phyloP scores from a whole-genome alignment of 306 rosid species.

The Trichosanthes truncata region DNA sequence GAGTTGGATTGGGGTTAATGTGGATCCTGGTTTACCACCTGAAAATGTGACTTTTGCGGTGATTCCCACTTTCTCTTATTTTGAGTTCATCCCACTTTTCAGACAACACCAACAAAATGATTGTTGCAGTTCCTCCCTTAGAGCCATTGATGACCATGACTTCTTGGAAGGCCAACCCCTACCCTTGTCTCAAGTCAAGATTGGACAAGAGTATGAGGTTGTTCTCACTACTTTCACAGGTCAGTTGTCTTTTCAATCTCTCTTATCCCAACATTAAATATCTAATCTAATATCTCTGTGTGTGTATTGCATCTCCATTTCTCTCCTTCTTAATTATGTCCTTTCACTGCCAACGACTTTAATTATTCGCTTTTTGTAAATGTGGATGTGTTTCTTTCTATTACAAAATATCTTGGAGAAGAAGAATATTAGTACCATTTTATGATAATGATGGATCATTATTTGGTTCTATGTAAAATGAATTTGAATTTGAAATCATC shows the following conservation, averaged over 20 bases:
- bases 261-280: neutral
- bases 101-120: conserved; percentile 24
- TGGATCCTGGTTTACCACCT: conserved; percentile 67
- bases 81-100: conserved; percentile 74
- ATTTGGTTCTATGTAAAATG: too few relatives aligned
- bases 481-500: too few relatives aligned
- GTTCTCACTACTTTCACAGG: conserved; percentile 93
- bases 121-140: neutral
- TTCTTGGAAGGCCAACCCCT: conserved; percentile 66
- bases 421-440: too few relatives aligned
- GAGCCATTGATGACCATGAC: conserved; percentile 40
- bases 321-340: too few relatives aligned
- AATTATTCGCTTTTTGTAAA: too few relatives aligned
- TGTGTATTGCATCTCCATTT: too few relatives aligned
- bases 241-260: conserved; percentile 11
- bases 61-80: conserved; percentile 82
- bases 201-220: conserved; percentile 78
- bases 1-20: conserved; percentile 93
- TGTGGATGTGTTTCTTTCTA: too few relatives aligned
- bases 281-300: too few relatives aligned
- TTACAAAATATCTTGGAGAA: too few relatives aligned
- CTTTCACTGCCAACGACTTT: too few relatives aligned
- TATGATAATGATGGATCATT: too few relatives aligned
- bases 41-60: conserved; percentile 75
- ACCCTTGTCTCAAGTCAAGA: conserved; percentile 57